phyloP scores from a whole-genome alignment of 164 flowering plant genomes.

The Houttuynia cordata region DNA sequence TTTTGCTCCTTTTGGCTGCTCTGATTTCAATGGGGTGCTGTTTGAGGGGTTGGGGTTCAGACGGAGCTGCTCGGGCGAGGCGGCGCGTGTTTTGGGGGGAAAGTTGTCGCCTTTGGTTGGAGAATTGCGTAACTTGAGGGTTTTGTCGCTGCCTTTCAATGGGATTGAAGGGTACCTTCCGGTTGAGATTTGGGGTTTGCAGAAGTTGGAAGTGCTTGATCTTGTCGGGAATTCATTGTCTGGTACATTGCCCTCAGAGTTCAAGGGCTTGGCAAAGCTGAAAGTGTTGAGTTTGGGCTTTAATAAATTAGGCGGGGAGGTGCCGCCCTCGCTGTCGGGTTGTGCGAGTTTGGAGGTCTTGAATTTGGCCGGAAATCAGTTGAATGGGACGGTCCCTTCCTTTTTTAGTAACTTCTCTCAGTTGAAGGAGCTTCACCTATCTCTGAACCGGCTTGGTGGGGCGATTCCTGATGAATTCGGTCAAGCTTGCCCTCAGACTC shows the following conservation, averaged over 20 bases:
- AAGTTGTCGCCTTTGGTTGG: constrained; percentile 32
- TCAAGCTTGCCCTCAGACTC: constrained; percentile 27
- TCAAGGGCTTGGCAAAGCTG: constrained; percentile 34
- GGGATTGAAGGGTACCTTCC: constrained; percentile 51
- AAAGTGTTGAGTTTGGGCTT: constrained; percentile 46
- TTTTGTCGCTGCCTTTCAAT: constrained; percentile 53
- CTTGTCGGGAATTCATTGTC: constrained; percentile 51
- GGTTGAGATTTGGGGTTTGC: constrained; percentile 39
- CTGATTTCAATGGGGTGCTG: constrained; percentile 14
- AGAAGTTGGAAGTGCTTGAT: constrained; percentile 50
- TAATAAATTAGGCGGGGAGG: constrained; percentile 34
- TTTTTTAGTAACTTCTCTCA: constrained; percentile 32
- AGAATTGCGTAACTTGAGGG: constrained; percentile 37
- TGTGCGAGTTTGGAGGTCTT: constrained; percentile 29
- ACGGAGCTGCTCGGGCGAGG: constrained; percentile 12
- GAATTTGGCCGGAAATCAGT: constrained; percentile 43
- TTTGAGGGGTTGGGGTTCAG: constrained; percentile 28
- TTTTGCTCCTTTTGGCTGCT: constrained; percentile 15
- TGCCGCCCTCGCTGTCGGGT: constrained; percentile 26
- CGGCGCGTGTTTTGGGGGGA: constrained; percentile 29
- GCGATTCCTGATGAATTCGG: constrained; percentile 39
- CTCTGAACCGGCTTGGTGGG: constrained; percentile 46
- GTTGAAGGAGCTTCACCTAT: constrained; percentile 47
- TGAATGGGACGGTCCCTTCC: constrained; percentile 36
- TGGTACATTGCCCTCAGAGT: constrained; percentile 31